Base-by-base conservation (phyloP, 805 yeast genomes). In the Kodamaea jinghongensis region DNA sequence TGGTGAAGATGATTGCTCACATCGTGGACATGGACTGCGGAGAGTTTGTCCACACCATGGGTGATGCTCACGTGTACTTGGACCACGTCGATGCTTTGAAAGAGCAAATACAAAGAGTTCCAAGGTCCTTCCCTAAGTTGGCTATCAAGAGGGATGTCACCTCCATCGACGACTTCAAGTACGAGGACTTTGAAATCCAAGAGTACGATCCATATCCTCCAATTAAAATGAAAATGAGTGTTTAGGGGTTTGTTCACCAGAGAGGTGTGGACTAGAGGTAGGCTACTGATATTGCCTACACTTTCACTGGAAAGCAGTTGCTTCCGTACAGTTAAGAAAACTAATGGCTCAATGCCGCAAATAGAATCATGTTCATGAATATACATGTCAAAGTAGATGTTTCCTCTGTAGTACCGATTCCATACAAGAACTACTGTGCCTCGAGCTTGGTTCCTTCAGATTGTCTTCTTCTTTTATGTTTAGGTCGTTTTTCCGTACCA, bases 201-300 rank as follows among this genome's bases (percentile, higher is more conserved):
- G 86, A 78, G 38, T 93, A 93, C 61, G 70, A 85, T 38, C 97
- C 96, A 2, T 82, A 87, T 55, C 76, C 79, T 2, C 81, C 80
- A 45, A 91, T 93, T 51, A 86, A 84, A 50, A 93, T 93, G 99
- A 84, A 86, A 52, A 93, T 93, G 99, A 89, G 97, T 58, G 99
- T 93, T 20, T 93, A 70, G 61, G 15, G 7, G 15, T 14, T 8
- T 25, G 13, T 31, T 4, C n/a, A 17, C 20, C 25, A 16, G 17
- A n/a, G n/a, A n/a, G n/a, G n/a, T n/a, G n/a, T n/a, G n/a, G n/a
- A n/a, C n/a, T n/a, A n/a, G n/a, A n/a, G n/a, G n/a, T n/a, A n/a
- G n/a, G n/a, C n/a, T n/a, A n/a, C n/a, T n/a, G n/a, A n/a, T n/a
- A n/a, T n/a, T n/a, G n/a, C 33, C 38, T 30, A 42, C 26, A 29